These are phyloP conservation scores for Massarina eburnea DNA, from an alignment of 2,329 filamentous ascomycete genomes.

Conservation along the genomic window DNA sequence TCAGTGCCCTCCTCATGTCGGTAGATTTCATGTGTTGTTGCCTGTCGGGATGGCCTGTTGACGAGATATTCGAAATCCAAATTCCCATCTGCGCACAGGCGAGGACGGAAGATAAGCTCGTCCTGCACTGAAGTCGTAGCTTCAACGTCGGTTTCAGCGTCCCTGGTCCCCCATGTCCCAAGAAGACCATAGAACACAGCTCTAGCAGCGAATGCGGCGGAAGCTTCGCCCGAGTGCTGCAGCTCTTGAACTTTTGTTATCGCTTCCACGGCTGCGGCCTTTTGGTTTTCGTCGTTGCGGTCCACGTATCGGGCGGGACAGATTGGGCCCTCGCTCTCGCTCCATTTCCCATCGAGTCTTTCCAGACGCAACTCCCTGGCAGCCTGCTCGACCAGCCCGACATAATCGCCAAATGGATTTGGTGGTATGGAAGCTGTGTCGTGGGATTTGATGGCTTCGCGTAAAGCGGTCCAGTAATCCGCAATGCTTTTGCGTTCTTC, in stretches of 20 bases:
- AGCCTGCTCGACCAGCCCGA: conserved; percentile 72
- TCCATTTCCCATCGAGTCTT: conserved; percentile 31
- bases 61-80: too few species aligned
- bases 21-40: too few species aligned
- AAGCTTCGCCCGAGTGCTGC: conserved; percentile 44
- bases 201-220: conserved; percentile 56
- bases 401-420: conserved; percentile 79
- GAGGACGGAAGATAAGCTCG: conserved; percentile 1
- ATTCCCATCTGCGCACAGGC: conserved; percentile 1
- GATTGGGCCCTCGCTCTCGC: conserved; percentile 52
- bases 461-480: conserved; percentile 21
- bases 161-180: conserved; percentile 59
- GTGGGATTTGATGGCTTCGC: conserved; percentile 8
- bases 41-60: too few species aligned
- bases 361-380: conserved; percentile 58
- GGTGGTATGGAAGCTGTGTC: conserved; percentile 59
- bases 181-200: conserved; percentile 69
- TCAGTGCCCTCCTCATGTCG: too few species aligned
- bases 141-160: not conserved
- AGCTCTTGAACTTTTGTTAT: conserved; percentile 47
- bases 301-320: conserved; percentile 31
- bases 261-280: conserved; percentile 45
- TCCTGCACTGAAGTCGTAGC: not conserved
- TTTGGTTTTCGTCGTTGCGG: conserved; percentile 24
- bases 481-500: conserved; percentile 31